Base-by-base conservation (phyloP, 495 filamentous ascomycete species). In the Sporormia fimetaria region DNA sequence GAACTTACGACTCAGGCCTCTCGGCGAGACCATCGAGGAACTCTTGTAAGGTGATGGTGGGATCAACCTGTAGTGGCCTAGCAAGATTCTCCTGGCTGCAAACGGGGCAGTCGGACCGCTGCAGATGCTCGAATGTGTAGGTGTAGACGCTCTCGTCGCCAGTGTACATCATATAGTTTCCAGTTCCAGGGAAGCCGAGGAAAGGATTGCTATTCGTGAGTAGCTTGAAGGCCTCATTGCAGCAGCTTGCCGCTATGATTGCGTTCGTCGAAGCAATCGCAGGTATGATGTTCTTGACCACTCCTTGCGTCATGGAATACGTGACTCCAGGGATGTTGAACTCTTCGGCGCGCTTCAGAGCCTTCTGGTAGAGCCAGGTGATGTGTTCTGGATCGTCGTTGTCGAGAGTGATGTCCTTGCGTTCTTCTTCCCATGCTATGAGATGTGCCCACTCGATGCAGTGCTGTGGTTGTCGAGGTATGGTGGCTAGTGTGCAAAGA, bases 371-470 rank as follows among this genome's bases (percentile, higher is more conserved):
- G 15, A 99, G 71, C 92, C 92, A 99, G 31, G 80, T 84, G 55
- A 96, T 93, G 58, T 99, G 92, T 54, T 90, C 87, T 38, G 93
- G 83, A 53, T 99, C 82, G 59, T 99, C 92, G 42, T 83, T 95
- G 59, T 99, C 92, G 40, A 99, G 78, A 9, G 71, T 66, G 66
- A 44, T 45, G 24, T 56, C 44, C 46, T 65, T 67, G 24, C 64
- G 58, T 55, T 80, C 77, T 40, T 77, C 66, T 43, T 77, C 74
- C 80, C 80, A 85, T 21, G 76, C 78, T 30, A 85, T 81, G 59
- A 96, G 84, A 57, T 94, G 86, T 11, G 92, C 92, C 92, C 92
- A 99, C 61, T 99, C 92, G 61, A 99, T 87, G 58, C 92, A 99
- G 60, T 99, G 92, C 56, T 94, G 83, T 17, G 92, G 92, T 57